These are phyloP conservation scores for Chlorophyllum brunneum DNA, from an alignment of 768 basidiomycete species.

Conservation along the genomic window DNA sequence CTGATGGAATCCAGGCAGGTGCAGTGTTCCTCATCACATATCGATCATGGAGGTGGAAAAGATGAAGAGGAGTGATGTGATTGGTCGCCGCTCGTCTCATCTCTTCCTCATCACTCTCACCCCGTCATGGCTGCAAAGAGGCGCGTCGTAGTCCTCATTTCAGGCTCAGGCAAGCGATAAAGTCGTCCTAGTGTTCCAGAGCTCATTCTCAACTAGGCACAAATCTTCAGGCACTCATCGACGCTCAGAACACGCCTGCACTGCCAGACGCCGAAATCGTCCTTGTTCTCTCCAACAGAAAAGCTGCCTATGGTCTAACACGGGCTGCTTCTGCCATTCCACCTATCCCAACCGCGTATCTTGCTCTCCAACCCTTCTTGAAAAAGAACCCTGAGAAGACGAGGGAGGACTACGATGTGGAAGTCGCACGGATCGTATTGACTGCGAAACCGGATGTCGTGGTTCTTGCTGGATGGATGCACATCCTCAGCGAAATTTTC, in stretches of 20 bases:
- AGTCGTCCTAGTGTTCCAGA: neutral
- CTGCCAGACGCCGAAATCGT: constrained; percentile 69
- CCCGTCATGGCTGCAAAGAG: constrained; percentile 19
- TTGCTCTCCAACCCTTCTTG: constrained; percentile 82
- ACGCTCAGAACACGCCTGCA: constrained; percentile 73
- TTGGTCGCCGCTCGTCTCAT: neutral
- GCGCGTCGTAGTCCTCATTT: constrained; percentile 45
- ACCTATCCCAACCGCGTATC: constrained; percentile 77
- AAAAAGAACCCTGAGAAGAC: constrained; percentile 70
- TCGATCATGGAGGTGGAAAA: no score
- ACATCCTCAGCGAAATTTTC: constrained; percentile 83
- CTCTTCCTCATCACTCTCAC: neutral
- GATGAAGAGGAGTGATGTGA: neutral
- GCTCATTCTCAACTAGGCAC: constrained; percentile 53
- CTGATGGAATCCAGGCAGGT: no score
- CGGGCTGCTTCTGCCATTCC: constrained; percentile 72
- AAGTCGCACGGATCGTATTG: constrained; percentile 69
- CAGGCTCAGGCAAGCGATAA: constrained; percentile 45
- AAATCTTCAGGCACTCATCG: constrained; percentile 94
- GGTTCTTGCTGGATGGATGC: constrained; percentile 99
- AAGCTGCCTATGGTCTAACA: constrained; percentile 83
- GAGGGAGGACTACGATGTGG: constrained; percentile 80
- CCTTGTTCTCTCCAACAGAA: constrained; percentile 89
- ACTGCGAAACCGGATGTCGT: constrained; percentile 72
- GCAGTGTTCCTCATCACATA: no score